Conservation (phyloP, 441 rosid species). For the Corymbia calophylla region DNA sequence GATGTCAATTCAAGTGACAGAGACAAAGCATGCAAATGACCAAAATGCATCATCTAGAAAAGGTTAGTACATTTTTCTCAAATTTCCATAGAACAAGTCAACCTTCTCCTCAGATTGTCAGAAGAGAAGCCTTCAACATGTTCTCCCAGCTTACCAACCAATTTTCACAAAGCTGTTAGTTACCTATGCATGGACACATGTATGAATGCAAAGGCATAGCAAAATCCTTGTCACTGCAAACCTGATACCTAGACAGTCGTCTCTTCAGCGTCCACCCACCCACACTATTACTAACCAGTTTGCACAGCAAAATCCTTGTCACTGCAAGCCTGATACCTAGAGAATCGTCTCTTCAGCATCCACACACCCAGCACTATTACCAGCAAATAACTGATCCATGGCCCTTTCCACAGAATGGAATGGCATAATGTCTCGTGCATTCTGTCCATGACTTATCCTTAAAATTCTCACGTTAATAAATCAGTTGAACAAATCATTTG, state of each 20-base stretch:
- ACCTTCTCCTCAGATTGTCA: not conserved
- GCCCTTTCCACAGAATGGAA: not conserved
- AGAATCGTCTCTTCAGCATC: not conserved
- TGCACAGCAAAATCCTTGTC: not conserved
- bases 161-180: not conserved
- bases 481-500: not conserved
- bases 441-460: not conserved
- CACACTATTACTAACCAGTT: not conserved
- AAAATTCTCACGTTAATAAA: not conserved
- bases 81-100: not conserved
- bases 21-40: not conserved
- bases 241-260: not conserved
- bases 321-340: not conserved
- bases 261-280: not conserved
- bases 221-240: not conserved
- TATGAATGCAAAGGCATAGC: not conserved
- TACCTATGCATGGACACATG: not conserved
- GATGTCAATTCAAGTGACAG: not conserved
- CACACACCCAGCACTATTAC: not conserved
- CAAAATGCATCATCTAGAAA: not conserved
- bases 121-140: not conserved
- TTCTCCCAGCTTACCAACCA: not conserved
- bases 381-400: not conserved
- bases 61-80: not conserved
- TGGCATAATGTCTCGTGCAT: not conserved